Conservation (phyloP, 140 eudicot genomes). For the Senecio squalidus region DNA sequence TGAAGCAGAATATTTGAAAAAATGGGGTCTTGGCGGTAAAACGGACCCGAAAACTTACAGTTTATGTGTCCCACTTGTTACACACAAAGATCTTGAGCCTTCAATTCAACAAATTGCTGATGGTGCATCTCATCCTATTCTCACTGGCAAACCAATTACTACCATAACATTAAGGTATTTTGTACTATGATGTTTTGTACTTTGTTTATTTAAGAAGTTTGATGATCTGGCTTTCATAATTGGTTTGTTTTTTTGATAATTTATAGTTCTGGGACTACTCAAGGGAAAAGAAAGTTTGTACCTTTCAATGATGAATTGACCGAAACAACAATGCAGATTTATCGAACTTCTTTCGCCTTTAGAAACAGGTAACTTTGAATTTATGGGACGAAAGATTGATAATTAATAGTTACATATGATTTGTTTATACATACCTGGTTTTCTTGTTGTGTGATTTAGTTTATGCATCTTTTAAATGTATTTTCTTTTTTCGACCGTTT, state of each 20-base stretch:
- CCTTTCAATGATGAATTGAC: conserved; percentile 75
- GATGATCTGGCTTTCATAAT: not conserved
- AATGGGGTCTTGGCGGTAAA: conserved; percentile 68
- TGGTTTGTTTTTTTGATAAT: not conserved
- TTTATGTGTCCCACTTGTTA: conserved; percentile 66
- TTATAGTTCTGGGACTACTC: conserved; percentile 48
- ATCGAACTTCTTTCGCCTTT: conserved; percentile 62
- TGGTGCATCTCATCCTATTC: conserved; percentile 62
- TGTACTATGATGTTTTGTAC: not conserved
- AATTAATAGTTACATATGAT: not conserved
- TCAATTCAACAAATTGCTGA: conserved; percentile 76
- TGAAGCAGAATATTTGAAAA: conserved; percentile 61
- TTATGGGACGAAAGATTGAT: not conserved
- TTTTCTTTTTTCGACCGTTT: not conserved
- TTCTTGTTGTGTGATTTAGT: not conserved
- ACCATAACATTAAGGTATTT: conserved; percentile 70
- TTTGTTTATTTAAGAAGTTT: not conserved
- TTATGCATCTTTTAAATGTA: not conserved
- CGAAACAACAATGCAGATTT: conserved; percentile 66
- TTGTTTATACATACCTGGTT: not conserved
- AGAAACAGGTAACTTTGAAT: conserved; percentile 53
- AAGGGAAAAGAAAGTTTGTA: conserved; percentile 73
- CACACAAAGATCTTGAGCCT: conserved; percentile 78
- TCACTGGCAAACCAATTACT: conserved; percentile 70
- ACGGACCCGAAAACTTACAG: conserved; percentile 66